phyloP scores from a whole-genome alignment of 768 basidiomycete genomes.

The Suillus subluteus region DNA sequence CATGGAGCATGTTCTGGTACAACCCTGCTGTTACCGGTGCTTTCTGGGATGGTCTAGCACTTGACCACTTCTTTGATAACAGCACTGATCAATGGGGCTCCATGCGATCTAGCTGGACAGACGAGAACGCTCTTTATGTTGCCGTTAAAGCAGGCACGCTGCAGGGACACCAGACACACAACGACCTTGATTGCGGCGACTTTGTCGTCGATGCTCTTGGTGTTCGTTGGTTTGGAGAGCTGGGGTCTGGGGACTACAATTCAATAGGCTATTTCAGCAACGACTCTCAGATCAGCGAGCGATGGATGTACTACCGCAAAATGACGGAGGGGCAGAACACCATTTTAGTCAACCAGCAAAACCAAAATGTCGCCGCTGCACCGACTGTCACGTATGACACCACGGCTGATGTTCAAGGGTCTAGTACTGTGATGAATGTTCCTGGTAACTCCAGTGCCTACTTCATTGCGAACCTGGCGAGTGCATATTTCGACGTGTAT shows the following conservation, averaged over 20 bases:
- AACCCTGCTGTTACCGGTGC: constrained; percentile 81
- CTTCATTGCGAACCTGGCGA: constrained; percentile 77
- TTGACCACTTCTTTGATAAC: constrained; percentile 85
- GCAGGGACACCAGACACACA: constrained; percentile 89
- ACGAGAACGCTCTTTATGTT: constrained; percentile 78
- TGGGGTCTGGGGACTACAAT: constrained; percentile 87
- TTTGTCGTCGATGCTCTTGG: constrained; percentile 96
- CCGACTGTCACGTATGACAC: constrained; percentile 59
- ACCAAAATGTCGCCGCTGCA: constrained; percentile 78
- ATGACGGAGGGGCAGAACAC: constrained; percentile 98
- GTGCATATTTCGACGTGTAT: constrained; percentile 76
- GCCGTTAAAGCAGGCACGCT: constrained; percentile 87
- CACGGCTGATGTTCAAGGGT: constrained; percentile 72
- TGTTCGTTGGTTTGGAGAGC: constrained; percentile 92
- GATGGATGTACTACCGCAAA: constrained; percentile 97
- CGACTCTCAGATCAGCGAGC: constrained; percentile 65
- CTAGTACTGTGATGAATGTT: constrained; percentile 76
- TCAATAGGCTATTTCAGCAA: constrained; percentile 76
- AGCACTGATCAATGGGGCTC: constrained; percentile 81
- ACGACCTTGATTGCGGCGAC: constrained; percentile 92
- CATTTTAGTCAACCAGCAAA: constrained; percentile 69
- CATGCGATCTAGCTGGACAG: constrained; percentile 93
- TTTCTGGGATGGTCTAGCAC: constrained; percentile 85
- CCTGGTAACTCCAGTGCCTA: constrained; percentile 75
- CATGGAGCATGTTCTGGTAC: constrained; percentile 95